Percentiles rank a stretch among this genome's conserved stretches.
phyloP scores from a whole-genome alignment of 371 early-diverging fungal species.

The Thermomucor indicae-seudaticae region DNA sequence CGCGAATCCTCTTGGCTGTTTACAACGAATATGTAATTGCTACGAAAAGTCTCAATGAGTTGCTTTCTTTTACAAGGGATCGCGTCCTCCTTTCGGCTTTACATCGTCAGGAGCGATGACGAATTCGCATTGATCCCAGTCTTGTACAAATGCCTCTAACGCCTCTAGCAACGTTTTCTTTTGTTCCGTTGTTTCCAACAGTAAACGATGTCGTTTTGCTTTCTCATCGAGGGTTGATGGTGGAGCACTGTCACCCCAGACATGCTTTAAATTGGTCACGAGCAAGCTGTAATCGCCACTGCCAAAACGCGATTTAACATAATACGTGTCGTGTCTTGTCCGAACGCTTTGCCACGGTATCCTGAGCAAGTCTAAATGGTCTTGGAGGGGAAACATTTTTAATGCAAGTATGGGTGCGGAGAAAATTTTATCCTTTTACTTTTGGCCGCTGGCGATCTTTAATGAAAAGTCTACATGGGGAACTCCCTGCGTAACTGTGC shows the following conservation, averaged over 20 bases:
- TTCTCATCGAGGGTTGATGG: neutral
- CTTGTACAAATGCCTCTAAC: neutral
- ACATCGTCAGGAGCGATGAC: too few species aligned
- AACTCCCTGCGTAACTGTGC: slow-evolving; percentile 90
- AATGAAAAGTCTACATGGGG: slow-evolving; percentile 96
- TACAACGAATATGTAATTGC: neutral
- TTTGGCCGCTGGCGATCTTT: slow-evolving; percentile 54
- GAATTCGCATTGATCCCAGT: neutral
- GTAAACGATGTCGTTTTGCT: neutral
- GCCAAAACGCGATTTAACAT: neutral
- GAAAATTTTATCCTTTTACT: neutral
- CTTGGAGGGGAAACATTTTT: neutral
- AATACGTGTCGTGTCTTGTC: neutral
- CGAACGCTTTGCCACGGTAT: neutral
- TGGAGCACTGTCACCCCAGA: neutral
- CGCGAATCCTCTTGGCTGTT: neutral
- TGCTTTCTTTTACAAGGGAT: too few species aligned
- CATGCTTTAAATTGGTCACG: neutral
- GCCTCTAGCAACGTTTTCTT: neutral
- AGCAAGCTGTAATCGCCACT: neutral
- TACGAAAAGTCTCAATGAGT: neutral
- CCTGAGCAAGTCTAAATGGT: neutral
- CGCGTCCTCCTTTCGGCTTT: too few species aligned
- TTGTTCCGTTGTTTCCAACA: neutral
- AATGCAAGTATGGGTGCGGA: neutral